phyloP scores from a whole-genome alignment of 345 rosid genomes.

The Eucalyptus tenuipes region DNA sequence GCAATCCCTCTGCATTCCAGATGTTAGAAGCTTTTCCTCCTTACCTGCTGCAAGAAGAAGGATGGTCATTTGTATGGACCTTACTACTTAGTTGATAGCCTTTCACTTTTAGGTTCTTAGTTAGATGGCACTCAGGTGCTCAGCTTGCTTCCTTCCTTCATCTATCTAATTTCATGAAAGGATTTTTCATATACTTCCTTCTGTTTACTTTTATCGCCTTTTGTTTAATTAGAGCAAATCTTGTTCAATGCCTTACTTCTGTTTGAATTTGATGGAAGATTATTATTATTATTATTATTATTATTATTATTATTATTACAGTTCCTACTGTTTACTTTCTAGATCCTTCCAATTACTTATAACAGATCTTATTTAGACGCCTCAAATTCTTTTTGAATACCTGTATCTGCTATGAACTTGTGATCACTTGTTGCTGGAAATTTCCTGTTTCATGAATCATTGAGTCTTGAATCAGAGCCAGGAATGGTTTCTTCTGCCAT shows the following conservation, averaged over 20 bases:
- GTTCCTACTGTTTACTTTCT: neutral
- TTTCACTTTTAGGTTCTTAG: neutral
- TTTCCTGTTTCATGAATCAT: neutral
- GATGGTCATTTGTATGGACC: neutral
- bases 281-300: neutral
- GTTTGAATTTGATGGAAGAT: neutral
- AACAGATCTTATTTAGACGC: neutral
- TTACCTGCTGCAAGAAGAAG: neutral
- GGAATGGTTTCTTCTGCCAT: neutral
- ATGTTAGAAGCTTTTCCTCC: neutral
- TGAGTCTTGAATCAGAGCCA: neutral
- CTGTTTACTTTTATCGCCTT: neutral
- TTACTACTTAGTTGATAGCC: neutral
- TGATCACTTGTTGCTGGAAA: neutral
- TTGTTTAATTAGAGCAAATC: neutral
- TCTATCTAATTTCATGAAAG: neutral
- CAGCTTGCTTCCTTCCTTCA: neutral
- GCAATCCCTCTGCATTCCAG: neutral
- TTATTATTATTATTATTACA: neutral
- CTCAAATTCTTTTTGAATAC: neutral
- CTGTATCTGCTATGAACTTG: neutral
- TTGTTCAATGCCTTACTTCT: neutral
- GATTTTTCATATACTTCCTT: neutral
- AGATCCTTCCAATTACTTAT: neutral
- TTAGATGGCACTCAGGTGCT: neutral